These are phyloP conservation scores for Sporisorium sorghi DNA, from an alignment of 1,284 basidiomycete genomes.

Conservation along the genomic window DNA sequence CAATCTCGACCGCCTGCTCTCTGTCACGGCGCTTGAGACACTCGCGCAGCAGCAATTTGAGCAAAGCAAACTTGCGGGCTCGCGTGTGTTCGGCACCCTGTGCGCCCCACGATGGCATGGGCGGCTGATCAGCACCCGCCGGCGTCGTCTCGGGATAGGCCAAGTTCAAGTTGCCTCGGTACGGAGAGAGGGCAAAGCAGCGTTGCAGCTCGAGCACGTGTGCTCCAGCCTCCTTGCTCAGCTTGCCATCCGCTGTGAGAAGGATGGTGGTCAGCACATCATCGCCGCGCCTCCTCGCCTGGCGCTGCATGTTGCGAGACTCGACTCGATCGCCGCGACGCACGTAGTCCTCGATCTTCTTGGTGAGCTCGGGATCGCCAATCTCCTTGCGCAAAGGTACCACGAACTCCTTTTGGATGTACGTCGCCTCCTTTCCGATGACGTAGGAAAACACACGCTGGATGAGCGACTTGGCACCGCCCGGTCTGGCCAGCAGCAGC, in stretches of 20 bases:
- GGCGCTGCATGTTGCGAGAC: constrained; percentile 42
- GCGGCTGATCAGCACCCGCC: constrained; percentile 35
- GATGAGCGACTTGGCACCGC: constrained; percentile 67
- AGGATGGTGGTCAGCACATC: constrained; percentile 66
- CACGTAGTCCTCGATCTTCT: constrained; percentile 66
- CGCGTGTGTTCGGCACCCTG: constrained; percentile 45
- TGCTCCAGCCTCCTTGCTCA: constrained; percentile 40
- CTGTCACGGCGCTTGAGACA: constrained; percentile 63
- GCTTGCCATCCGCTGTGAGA: constrained; percentile 45
- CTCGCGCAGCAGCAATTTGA: constrained; percentile 65
- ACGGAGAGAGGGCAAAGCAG: constrained; percentile 63
- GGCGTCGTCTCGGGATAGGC: constrained; percentile 63
- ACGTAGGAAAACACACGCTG: constrained; percentile 64
- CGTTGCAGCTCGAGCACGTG: constrained; percentile 62
- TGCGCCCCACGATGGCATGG: constrained; percentile 55
- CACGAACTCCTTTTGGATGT: constrained; percentile 64
- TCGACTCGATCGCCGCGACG: constrained; percentile 61
- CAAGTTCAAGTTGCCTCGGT: constrained; percentile 50
- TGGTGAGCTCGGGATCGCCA: constrained; percentile 56
- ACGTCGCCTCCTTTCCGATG: constrained; percentile 55
- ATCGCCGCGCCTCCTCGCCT: constrained; percentile 57
- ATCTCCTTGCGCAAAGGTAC: constrained; percentile 62
- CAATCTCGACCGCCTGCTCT: constrained; percentile 59
- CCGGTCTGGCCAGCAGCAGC: constrained; percentile 64
- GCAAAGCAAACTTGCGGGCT: constrained; percentile 65